Percentiles rank a stretch among this genome's conserved stretches.
These are phyloP conservation scores for Sporothrix brunneoviolacea DNA, from an alignment of 2,329 filamentous ascomycete genomes.

Conservation along the genomic window DNA sequence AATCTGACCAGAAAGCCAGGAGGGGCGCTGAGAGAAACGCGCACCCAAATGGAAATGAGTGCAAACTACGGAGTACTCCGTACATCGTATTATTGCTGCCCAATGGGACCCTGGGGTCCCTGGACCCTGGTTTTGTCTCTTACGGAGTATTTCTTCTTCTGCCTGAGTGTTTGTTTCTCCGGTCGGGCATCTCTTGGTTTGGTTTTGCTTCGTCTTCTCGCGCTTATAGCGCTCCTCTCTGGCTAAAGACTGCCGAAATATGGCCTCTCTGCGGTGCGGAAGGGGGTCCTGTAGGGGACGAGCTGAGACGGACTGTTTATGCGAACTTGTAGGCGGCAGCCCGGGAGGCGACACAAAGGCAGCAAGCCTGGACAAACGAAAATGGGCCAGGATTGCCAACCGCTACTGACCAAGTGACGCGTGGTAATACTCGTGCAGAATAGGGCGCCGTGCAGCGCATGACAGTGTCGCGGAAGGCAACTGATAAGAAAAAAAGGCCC, in stretches of 20 bases:
- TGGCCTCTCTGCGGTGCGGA: too few relatives aligned
- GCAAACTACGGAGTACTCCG: background rate
- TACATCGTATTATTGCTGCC: too few relatives aligned
- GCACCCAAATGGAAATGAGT: background rate
- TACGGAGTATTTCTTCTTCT: background rate
- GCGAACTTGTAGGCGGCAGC: too few relatives aligned
- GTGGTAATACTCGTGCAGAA: too few relatives aligned
- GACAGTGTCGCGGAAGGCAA: constrained; percentile 2
- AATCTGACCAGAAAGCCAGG: background rate
- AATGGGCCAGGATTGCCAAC: too few relatives aligned
- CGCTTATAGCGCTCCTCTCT: background rate
- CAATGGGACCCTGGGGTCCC: background rate
- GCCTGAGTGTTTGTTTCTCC: background rate
- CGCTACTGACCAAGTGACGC: too few relatives aligned
- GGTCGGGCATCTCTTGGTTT: background rate
- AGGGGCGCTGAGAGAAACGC: background rate
- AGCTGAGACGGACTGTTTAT: too few relatives aligned
- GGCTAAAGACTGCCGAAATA: constrained; percentile 2
- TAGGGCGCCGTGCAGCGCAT: too few relatives aligned
- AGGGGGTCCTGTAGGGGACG: too few relatives aligned
- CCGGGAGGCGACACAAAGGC: too few relatives aligned
- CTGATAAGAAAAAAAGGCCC: constrained; percentile 9
- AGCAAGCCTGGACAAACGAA: too few relatives aligned
- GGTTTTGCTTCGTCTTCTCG: background rate
- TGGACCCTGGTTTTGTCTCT: background rate